Percentiles rank a stretch among this genome's conserved stretches.
phyloP scores from a whole-genome alignment of 2,329 filamentous ascomycete genomes.

The Alternaria ethzedia region DNA sequence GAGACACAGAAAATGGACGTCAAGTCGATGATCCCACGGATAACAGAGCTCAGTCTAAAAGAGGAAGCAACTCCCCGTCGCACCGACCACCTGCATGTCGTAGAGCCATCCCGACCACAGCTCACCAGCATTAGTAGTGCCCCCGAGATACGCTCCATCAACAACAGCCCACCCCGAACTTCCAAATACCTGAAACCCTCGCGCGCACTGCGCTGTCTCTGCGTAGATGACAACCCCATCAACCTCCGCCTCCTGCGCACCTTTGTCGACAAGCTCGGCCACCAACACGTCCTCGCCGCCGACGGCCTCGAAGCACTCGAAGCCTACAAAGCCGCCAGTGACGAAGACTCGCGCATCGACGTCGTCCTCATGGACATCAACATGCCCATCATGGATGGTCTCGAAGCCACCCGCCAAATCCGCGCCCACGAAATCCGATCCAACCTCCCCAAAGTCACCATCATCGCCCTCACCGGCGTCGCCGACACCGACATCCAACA shows the following conservation, averaged over 20 bases:
- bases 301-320: conserved; percentile 49
- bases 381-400: conserved; percentile 49
- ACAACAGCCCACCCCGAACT: conserved; percentile 22
- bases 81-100: conserved; percentile 7
- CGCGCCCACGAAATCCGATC: conserved; percentile 56
- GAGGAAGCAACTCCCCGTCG: conserved; percentile 30
- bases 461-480: conserved; percentile 62
- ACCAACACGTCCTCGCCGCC: conserved; percentile 40
- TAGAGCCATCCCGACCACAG: conserved; percentile 29
- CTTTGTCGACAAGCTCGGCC: conserved; percentile 45
- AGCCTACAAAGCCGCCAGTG: conserved; percentile 29
- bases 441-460: conserved; percentile 50
- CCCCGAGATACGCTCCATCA: conserved; percentile 36
- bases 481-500: conserved; percentile 57
- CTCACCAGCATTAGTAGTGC: conserved; percentile 40
- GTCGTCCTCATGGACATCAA: conserved; percentile 48
- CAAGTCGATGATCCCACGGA: conserved; percentile 19
- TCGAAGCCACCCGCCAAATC: conserved; percentile 49
- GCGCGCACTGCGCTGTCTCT: conserved; percentile 39
- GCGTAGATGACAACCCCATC: conserved; percentile 51
- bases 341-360: conserved; percentile 29
- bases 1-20: conserved; percentile 15
- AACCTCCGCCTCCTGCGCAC: conserved; percentile 47
- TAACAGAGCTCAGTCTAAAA: conserved; percentile 35
- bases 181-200: conserved; percentile 22